Conservation (phyloP, 371 early-diverging fungal species). For the Batkoa obscura region DNA sequence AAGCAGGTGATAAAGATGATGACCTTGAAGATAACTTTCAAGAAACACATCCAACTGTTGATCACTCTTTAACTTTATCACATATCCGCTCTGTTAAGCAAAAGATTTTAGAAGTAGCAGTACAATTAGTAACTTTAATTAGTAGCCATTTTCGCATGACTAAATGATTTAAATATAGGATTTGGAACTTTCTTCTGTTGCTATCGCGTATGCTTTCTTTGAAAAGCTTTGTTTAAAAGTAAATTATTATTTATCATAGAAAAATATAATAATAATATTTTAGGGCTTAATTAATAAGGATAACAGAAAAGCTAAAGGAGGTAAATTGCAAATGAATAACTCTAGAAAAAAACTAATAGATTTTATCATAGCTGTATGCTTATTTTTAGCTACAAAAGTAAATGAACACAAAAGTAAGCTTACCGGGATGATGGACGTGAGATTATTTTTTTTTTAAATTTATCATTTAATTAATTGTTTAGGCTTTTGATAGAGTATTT, state of each 20-base stretch:
- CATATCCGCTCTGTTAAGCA: slow-evolving; percentile 58
- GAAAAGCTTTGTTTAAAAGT: slow-evolving; percentile 73
- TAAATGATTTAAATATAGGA: too few relatives aligned
- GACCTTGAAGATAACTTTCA: slow-evolving; percentile 65
- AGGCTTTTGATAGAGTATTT: slow-evolving; percentile 37
- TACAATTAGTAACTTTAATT: too few relatives aligned
- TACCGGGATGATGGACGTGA: not conserved
- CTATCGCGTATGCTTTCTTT: slow-evolving; percentile 74
- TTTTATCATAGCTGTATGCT: slow-evolving; percentile 43
- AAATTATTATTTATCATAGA: too few relatives aligned
- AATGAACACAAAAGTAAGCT: slow-evolving; percentile 62
- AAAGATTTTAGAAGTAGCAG: slow-evolving; percentile 29
- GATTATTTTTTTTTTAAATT: too few relatives aligned
- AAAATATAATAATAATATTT: too few relatives aligned
- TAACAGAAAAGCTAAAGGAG: too few relatives aligned
- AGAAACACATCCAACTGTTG: slow-evolving; percentile 47
- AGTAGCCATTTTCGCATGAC: too few relatives aligned
- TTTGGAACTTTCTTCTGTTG: slow-evolving; percentile 15
- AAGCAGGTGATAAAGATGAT: slow-evolving; percentile 22
- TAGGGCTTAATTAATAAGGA: too few relatives aligned
- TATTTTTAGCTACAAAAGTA: slow-evolving; percentile 59
- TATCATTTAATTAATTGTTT: too few relatives aligned
- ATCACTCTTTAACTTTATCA: slow-evolving; percentile 47
- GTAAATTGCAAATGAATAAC: too few relatives aligned
- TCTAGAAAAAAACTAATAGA: too few relatives aligned